Conservation (phyloP, 208 protist genomes). For the Leishmania gerbilli region DNA sequence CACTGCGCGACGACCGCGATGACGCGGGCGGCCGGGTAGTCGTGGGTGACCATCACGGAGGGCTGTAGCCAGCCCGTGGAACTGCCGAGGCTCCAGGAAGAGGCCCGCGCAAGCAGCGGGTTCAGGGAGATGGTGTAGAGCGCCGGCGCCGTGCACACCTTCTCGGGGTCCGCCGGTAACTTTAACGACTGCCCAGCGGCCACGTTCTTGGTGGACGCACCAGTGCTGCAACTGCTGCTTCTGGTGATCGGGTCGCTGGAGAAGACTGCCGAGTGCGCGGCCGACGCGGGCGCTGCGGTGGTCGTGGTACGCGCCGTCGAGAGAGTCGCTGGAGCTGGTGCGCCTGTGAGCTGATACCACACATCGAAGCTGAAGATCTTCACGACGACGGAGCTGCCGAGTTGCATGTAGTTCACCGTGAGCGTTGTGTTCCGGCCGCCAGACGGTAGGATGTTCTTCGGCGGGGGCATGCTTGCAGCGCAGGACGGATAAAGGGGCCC, state of each 20-base stretch:
- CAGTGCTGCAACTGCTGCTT: background rate
- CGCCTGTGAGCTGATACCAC: slow-evolving; percentile 38
- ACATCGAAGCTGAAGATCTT: slow-evolving; percentile 56
- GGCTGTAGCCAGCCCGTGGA: slow-evolving; percentile 18
- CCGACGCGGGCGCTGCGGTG: background rate
- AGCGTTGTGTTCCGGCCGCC: background rate
- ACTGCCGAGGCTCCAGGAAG: slow-evolving; percentile 25
- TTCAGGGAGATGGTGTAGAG: slow-evolving; percentile 45
- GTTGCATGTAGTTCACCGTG: slow-evolving; percentile 26
- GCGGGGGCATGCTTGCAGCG: slow-evolving; percentile 11
- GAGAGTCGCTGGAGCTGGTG: background rate
- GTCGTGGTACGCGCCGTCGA: background rate
- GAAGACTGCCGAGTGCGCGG: background rate
- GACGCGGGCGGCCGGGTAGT: slow-evolving; percentile 24
- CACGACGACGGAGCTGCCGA: slow-evolving; percentile 33
- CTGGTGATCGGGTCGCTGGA: background rate
- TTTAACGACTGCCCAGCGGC: background rate
- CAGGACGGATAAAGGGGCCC: slow-evolving; percentile 15
- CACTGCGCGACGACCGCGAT: slow-evolving; percentile 69
- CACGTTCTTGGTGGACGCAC: background rate
- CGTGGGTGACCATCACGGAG: slow-evolving; percentile 23
- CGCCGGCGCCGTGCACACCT: slow-evolving; percentile 40
- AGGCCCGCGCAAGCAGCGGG: slow-evolving; percentile 21
- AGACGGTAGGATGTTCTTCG: background rate
- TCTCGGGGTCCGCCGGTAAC: slow-evolving; percentile 27